Evolutionary conservation across 2,329 filamentous ascomycete genomes (phyloP), one percentile per base, ranked within the genome.

Genomic region (Sclerotinia minor): DNA sequence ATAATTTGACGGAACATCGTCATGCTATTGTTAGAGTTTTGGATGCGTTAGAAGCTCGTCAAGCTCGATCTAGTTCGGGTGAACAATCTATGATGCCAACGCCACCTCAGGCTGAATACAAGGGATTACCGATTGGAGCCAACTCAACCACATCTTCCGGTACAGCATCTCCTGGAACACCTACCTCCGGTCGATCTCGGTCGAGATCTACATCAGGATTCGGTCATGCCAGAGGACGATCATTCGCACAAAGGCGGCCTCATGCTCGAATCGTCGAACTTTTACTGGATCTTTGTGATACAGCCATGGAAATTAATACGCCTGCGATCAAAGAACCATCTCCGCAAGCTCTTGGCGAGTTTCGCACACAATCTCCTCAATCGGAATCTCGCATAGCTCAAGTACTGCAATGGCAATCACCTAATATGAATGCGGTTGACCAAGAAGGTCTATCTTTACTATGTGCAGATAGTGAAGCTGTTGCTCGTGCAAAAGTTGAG

Each of bases 351-450:
- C 83, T 86, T 9, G 89, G 91, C 60, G 93, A 97, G 71, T 88
- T 98, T 71, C 88, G 94, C 58, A 97, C 94, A 0, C 91, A 97
- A 76, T 99, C 95, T 5, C 95, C 95, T 0, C 92, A 97, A 76
- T 99, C 96, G 0, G 95, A 99, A 77, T 95, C 92, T 54, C 89
- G 94, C 44, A 96, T 98, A 73, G 91, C 92, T 1, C 95, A 99
- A 78, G 94, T 99, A 7, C 79, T 96, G 72, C 93, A 97, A 77
- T 99, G 96, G 95, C 93, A 97, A 76, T 97, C 94, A 6, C 95
- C 95, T 0, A 94, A 92, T 74, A 91, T 90, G 61, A 94, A 94
- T 75, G 95, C 93, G 0, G 80, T 97, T 21, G 95, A 99, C 71
- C 93, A 97, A 77, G 94, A 98, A 77, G 95, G 95, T 0, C 82